A percentile compares a stretch with the other conserved stretches of the same genome.
Evolutionary conservation across 495 filamentous ascomycete species (phyloP).

Genomic region (Xylaria sp.): DNA sequence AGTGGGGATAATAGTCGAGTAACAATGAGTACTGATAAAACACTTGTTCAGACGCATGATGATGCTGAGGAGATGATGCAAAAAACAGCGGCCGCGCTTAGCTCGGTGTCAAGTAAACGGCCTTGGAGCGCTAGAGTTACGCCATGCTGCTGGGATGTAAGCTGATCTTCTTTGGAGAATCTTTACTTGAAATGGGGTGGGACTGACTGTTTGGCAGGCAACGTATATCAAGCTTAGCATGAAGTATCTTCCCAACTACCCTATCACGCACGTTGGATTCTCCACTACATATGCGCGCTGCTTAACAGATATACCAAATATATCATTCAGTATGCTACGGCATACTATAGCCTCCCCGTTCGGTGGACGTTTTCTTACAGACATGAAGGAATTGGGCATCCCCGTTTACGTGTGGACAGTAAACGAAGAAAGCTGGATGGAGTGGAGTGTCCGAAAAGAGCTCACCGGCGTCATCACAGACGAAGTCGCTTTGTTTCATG

Average conservation of each 20-base stretch:
- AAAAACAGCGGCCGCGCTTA: slow-evolving; percentile 66
- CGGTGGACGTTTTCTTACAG: slow-evolving; percentile 68
- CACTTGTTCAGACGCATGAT: slow-evolving; percentile 60
- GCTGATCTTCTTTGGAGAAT: slow-evolving; percentile 26
- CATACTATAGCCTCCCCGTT: slow-evolving; percentile 67
- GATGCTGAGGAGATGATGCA: slow-evolving; percentile 73
- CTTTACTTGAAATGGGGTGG: not conserved
- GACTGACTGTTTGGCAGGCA: slow-evolving; percentile 44
- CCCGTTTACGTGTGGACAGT: slow-evolving; percentile 84
- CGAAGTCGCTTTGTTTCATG: slow-evolving; percentile 53
- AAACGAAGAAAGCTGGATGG: slow-evolving; percentile 76
- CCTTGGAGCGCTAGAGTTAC: slow-evolving; percentile 76
- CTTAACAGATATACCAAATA: slow-evolving; percentile 66
- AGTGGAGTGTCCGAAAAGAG: slow-evolving; percentile 63
- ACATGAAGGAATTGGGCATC: slow-evolving; percentile 60
- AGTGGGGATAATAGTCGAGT: not conserved
- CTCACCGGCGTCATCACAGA: slow-evolving; percentile 65
- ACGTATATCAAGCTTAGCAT: slow-evolving; percentile 67
- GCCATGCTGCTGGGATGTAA: slow-evolving; percentile 80
- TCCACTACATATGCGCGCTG: slow-evolving; percentile 70
- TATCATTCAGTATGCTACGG: slow-evolving; percentile 79
- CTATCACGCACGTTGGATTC: slow-evolving; percentile 75
- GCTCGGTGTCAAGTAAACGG: slow-evolving; percentile 53
- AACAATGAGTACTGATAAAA: slow-evolving; percentile 20
- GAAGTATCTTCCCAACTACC: slow-evolving; percentile 69